Evolutionary conservation across 2,329 filamentous ascomycete genomes (phyloP).

Genomic region (Didymosphaeria variabile): DNA sequence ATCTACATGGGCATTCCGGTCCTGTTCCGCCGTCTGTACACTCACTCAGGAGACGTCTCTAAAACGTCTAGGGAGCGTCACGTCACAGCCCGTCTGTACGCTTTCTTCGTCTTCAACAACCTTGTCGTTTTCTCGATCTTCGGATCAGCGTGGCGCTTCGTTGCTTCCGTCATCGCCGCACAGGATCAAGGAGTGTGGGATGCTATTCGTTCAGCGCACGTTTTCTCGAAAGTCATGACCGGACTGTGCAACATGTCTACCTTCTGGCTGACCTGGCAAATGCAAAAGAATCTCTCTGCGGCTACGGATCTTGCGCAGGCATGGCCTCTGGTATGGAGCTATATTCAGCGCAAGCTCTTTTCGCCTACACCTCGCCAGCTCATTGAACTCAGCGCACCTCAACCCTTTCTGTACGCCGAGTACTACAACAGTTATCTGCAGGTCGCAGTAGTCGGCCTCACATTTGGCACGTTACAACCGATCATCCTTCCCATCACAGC

Average conservation of each 20-base stretch:
- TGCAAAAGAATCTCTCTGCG: constrained; percentile 85
- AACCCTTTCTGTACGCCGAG: constrained; percentile 89
- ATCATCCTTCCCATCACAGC: constrained; percentile 86
- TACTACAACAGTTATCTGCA: constrained; percentile 99
- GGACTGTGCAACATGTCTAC: constrained; percentile 82
- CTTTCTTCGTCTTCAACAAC: constrained; percentile 99
- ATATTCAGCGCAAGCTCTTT: constrained; percentile 80
- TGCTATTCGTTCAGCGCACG: constrained; percentile 71
- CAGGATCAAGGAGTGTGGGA: constrained; percentile 67
- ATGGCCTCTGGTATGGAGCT: constrained; percentile 80
- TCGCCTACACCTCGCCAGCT: constrained; percentile 88
- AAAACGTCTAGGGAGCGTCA: constrained; percentile 93
- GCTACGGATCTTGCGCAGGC: constrained; percentile 88
- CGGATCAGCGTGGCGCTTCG: constrained; percentile 82
- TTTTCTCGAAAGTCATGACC: constrained; percentile 72
- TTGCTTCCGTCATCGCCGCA: constrained; percentile 69
- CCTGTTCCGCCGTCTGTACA: constrained; percentile 86
- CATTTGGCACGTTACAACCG: constrained; percentile 85
- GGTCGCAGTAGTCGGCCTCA: constrained; percentile 86
- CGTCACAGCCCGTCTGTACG: constrained; percentile 87
- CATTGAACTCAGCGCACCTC: constrained; percentile 92
- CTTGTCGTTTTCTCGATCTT: constrained; percentile 92
- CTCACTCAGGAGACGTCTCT: constrained; percentile 84
- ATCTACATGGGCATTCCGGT: constrained; percentile 87
- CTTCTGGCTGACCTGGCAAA: constrained; percentile 88